These are phyloP conservation scores for Dysphania ambrosioides DNA, from an alignment of 148 eudicot species.

Conservation along the genomic window DNA sequence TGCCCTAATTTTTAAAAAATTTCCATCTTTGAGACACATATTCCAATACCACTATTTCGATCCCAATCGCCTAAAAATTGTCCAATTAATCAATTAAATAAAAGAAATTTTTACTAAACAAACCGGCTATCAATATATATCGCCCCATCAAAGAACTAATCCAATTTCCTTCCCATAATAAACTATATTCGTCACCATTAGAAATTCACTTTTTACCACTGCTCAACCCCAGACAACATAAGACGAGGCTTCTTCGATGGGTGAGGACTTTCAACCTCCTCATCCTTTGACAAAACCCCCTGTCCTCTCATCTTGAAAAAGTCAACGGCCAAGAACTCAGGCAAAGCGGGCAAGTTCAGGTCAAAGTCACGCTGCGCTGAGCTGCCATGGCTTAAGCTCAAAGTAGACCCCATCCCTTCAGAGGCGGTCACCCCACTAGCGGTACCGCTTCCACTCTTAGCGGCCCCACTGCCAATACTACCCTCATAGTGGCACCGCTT, in stretches of 20 bases:
- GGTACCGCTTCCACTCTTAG: conserved; percentile 20
- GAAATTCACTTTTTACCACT: not conserved
- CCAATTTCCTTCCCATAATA: not conserved
- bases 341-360: conserved; percentile 73
- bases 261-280: conserved; percentile 92
- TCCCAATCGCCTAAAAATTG: no score
- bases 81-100: no score
- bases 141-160: not conserved
- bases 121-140: no score
- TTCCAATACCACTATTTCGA: no score
- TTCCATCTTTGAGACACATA: no score
- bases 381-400: conserved; percentile 27
- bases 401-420: conserved; percentile 78
- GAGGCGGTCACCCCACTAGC: conserved; percentile 49
- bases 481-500: conserved; percentile 55
- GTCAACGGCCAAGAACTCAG: conserved; percentile 55
- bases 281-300: conserved; percentile 29
- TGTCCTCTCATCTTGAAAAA: conserved; percentile 15
- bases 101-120: no score
- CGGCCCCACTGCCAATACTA: conserved; percentile 22
- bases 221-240: conserved; percentile 6
- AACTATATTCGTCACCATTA: no score
- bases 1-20: no score
- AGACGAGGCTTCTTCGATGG: conserved; percentile 68
- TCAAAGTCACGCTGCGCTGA: conserved; percentile 51